Evolutionary conservation across 2,329 filamentous ascomycete genomes (phyloP).

Genomic region (Ascochyta lentis): DNA sequence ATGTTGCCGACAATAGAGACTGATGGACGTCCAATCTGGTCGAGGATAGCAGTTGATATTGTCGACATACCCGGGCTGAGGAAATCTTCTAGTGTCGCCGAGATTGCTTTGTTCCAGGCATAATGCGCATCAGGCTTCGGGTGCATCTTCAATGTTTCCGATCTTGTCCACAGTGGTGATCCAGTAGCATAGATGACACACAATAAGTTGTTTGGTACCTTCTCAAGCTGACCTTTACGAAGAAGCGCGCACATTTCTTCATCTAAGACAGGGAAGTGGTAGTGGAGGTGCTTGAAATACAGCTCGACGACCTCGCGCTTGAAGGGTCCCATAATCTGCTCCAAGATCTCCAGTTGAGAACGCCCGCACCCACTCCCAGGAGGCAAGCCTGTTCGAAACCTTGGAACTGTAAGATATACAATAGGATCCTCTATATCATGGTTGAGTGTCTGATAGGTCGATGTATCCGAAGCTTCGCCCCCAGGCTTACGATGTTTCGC

Average conservation of each 20-base stretch:
- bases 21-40: slow-evolving; percentile 51
- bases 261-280: slow-evolving; percentile 51
- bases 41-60: slow-evolving; percentile 49
- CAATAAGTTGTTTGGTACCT: slow-evolving; percentile 46
- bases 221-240: slow-evolving; percentile 43
- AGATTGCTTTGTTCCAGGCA: slow-evolving; percentile 52
- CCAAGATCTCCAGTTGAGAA: slow-evolving; percentile 50
- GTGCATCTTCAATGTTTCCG: slow-evolving; percentile 45
- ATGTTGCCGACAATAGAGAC: slow-evolving; percentile 56
- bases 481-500: slow-evolving; percentile 37
- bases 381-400: slow-evolving; percentile 56
- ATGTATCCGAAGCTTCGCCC: slow-evolving; percentile 37
- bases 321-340: slow-evolving; percentile 50
- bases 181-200: slow-evolving; percentile 51
- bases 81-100: slow-evolving; percentile 52
- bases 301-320: slow-evolving; percentile 52
- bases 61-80: slow-evolving; percentile 51
- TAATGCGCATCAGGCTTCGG: slow-evolving; percentile 49
- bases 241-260: slow-evolving; percentile 46
- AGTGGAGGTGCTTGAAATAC: slow-evolving; percentile 52
- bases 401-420: slow-evolving; percentile 56
- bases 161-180: slow-evolving; percentile 48
- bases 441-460: slow-evolving; percentile 59
- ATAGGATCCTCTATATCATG: slow-evolving; percentile 52
- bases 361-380: slow-evolving; percentile 45